A percentile compares a stretch with the other conserved stretches of the same genome.
phyloP scores from a whole-genome alignment of 371 early-diverging fungal genomes.

The Mucor mucedo region DNA sequence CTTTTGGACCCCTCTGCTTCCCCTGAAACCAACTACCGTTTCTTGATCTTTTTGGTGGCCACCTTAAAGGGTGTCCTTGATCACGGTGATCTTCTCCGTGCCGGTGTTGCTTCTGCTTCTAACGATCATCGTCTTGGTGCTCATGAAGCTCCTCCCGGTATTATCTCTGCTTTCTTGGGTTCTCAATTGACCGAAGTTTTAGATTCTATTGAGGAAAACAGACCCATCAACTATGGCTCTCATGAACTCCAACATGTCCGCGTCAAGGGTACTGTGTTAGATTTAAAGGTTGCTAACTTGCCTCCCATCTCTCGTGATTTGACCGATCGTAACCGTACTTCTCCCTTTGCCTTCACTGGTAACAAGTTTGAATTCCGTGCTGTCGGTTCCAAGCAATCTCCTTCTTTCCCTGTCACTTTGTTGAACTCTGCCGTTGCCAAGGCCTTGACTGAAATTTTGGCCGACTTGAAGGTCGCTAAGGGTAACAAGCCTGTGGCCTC shows the following conservation, averaged over 20 bases:
- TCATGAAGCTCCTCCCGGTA: slow-evolving; percentile 97
- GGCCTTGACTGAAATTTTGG: slow-evolving; percentile 76
- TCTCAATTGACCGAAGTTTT: slow-evolving; percentile 94
- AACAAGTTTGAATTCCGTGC: slow-evolving; percentile 99
- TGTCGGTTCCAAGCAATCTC: slow-evolving; percentile 97
- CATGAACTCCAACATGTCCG: slow-evolving; percentile 87
- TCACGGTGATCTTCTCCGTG: slow-evolving; percentile 88
- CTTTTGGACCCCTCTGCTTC: slow-evolving; percentile 91
- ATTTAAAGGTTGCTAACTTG: slow-evolving; percentile 92
- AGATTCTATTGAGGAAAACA: slow-evolving; percentile 85
- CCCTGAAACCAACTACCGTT: slow-evolving; percentile 96
- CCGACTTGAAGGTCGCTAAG: slow-evolving; percentile 73
- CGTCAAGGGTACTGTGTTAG: slow-evolving; percentile 93
- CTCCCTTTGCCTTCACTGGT: slow-evolving; percentile 98
- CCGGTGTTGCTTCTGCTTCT: slow-evolving; percentile 89
- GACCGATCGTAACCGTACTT: slow-evolving; percentile 98
- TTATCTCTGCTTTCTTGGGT: slow-evolving; percentile 96
- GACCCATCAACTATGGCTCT: slow-evolving; percentile 79
- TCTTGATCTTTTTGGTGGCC: slow-evolving; percentile 92
- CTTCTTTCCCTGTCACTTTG: slow-evolving; percentile 93
- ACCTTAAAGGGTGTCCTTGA: slow-evolving; percentile 89
- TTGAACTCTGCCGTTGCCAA: slow-evolving; percentile 93
- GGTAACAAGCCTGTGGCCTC: slow-evolving; percentile 80
- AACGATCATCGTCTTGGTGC: slow-evolving; percentile 99
- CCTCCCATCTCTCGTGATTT: slow-evolving; percentile 94